Evolutionary conservation across 192 early-diverging fungal species (phyloP).

Genomic region (Entophlyctis luteolus): DNA sequence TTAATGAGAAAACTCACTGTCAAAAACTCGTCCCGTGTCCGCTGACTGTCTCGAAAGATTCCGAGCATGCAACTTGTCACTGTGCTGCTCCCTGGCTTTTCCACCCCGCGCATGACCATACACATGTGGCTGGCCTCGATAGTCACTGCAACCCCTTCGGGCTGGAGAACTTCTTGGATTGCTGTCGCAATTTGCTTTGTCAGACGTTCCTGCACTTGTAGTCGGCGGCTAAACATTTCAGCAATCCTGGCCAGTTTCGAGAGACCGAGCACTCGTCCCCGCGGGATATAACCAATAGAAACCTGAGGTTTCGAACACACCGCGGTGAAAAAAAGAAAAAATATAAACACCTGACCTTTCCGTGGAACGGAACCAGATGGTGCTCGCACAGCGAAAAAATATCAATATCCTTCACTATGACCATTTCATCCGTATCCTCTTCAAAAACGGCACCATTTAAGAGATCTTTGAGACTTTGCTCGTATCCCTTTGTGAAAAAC

Average conservation of each 20-base stretch:
- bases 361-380: constrained; percentile 96
- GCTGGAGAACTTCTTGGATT: constrained; percentile 85
- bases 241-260: constrained; percentile 97
- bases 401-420: constrained; percentile 95
- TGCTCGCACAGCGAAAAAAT: constrained; percentile 97
- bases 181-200: constrained; percentile 96
- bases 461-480: constrained; percentile 80
- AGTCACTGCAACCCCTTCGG: constrained; percentile 94
- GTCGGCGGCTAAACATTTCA: constrained; percentile 92
- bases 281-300: constrained; percentile 94
- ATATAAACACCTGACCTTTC: constrained; percentile 62
- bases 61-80: constrained; percentile 95
- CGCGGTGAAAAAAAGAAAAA: neutral
- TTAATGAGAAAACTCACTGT: constrained; percentile 42
- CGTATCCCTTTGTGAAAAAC: constrained; percentile 99
- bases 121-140: constrained; percentile 96
- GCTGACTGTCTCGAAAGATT: constrained; percentile 81
- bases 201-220: constrained; percentile 96
- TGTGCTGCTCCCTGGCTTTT: constrained; percentile 93
- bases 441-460: constrained; percentile 95
- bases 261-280: constrained; percentile 88
- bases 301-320: constrained; percentile 49
- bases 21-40: constrained; percentile 96
- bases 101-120: constrained; percentile 96
- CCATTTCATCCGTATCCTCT: constrained; percentile 99